These are phyloP conservation scores for Fragaria iinumae DNA, from an alignment of 306 rosid species.

Conservation along the genomic window DNA sequence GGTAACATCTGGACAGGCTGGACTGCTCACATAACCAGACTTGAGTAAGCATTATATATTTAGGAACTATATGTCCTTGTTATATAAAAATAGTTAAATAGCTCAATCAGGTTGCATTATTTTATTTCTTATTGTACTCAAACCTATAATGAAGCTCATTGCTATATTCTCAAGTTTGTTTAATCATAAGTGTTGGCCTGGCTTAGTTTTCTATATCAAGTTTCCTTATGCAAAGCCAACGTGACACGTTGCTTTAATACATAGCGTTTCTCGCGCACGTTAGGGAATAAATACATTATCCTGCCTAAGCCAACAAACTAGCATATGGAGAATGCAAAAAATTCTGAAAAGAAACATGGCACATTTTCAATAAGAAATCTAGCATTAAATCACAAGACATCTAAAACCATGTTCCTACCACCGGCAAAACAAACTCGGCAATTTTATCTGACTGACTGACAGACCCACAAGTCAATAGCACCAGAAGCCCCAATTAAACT, in stretches of 20 bases:
- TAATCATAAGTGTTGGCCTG: constrained; percentile 23
- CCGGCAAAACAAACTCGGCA: constrained; percentile 3
- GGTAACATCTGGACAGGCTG: constrained; percentile 34
- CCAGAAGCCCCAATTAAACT: not conserved
- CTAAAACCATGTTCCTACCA: constrained; percentile 39
- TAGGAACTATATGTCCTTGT: not conserved
- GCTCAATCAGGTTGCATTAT: constrained; percentile 30
- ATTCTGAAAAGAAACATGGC: constrained; percentile 16
- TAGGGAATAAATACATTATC: constrained; percentile 9
- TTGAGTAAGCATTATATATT: constrained; percentile 15
- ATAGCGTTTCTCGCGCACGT: constrained; percentile 52
- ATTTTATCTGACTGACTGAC: not conserved
- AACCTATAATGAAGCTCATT: constrained; percentile 18
- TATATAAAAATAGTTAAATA: constrained; percentile 26
- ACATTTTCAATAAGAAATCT: constrained; percentile 23
- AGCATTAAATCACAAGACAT: constrained; percentile 30
- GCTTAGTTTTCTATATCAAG: constrained; percentile 22
- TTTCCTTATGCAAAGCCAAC: constrained; percentile 30
- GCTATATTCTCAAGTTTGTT: constrained; percentile 16
- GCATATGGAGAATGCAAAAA: constrained; percentile 18
- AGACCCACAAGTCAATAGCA: constrained; percentile 1
- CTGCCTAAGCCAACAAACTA: constrained; percentile 26
- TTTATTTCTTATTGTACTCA: constrained; percentile 16
- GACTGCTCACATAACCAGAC: constrained; percentile 23
- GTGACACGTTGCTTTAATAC: constrained; percentile 30